A percentile compares a stretch with the other conserved stretches of the same genome.
Conservation (phyloP, 768 basidiomycete species). For the Royoungia palumana region DNA sequence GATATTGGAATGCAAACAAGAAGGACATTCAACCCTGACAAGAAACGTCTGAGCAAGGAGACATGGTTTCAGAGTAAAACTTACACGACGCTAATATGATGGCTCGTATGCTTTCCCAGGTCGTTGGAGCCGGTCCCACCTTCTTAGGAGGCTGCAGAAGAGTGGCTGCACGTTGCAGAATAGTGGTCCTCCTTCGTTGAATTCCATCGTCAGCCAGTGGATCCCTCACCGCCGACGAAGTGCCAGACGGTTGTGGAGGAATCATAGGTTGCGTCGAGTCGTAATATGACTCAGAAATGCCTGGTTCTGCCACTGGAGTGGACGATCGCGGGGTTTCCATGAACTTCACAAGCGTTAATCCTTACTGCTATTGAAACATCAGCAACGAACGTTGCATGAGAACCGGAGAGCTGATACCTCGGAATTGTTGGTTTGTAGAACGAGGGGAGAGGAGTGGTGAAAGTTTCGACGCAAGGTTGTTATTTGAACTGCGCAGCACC, state of each 20-base stretch:
- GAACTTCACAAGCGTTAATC: not conserved
- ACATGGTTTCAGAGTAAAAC: constrained; percentile 7
- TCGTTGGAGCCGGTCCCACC: constrained; percentile 42
- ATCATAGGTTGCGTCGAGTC: constrained; percentile 7
- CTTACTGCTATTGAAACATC: not conserved
- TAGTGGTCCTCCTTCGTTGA: constrained; percentile 5
- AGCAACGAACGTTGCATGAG: not conserved
- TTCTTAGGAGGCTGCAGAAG: constrained; percentile 39
- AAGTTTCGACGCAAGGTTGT: no score
- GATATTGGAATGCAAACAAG: constrained; percentile 71
- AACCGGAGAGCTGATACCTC: constrained; percentile 1
- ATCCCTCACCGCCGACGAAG: constrained; percentile 15
- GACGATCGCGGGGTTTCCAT: constrained; percentile 15
- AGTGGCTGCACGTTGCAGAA: constrained; percentile 21
- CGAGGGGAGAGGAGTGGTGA: not conserved
- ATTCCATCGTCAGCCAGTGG: not conserved
- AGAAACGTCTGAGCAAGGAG: constrained; percentile 1
- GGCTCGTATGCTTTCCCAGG: constrained; percentile 46
- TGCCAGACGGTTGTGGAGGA: constrained; percentile 3
- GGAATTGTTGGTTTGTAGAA: not conserved
- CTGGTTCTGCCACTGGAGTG: constrained; percentile 12
- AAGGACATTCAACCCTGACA: constrained; percentile 65
- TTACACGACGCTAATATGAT: constrained; percentile 59
- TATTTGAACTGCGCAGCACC: no score
- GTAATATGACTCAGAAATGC: constrained; percentile 1